Conservation (phyloP, 768 basidiomycete species). For the Trametes elegans region DNA sequence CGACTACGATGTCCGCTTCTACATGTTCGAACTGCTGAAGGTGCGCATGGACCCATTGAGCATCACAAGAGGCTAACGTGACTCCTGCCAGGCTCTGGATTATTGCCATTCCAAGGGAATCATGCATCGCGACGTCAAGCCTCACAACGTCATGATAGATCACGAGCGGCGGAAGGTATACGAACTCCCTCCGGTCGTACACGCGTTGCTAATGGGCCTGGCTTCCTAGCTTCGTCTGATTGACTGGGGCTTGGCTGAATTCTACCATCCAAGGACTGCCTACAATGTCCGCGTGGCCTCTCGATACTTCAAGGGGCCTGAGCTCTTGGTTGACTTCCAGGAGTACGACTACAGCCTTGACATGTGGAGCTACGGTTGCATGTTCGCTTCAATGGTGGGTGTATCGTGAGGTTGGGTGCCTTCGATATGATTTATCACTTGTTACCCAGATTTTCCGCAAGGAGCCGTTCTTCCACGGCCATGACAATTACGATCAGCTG, state of each 20-base stretch:
- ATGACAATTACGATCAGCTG: slow-evolving; percentile 97
- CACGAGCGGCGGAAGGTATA: slow-evolving; percentile 90
- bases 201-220: neutral
- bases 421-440: neutral
- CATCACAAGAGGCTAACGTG: neutral
- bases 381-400: slow-evolving; percentile 97
- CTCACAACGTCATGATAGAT: slow-evolving; percentile 99
- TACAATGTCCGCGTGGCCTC: slow-evolving; percentile 98
- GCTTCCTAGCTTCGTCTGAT: slow-evolving; percentile 78
- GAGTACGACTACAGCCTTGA: slow-evolving; percentile 98
- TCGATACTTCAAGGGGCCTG: slow-evolving; percentile 97
- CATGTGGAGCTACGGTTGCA: slow-evolving; percentile 99
- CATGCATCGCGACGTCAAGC: slow-evolving; percentile 98
- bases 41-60: slow-evolving; percentile 34
- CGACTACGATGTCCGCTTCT: slow-evolving; percentile 93
- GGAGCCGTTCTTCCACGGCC: slow-evolving; percentile 99
- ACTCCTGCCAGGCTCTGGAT: slow-evolving; percentile 71
- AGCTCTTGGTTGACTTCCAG: slow-evolving; percentile 95
- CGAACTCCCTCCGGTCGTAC: neutral
- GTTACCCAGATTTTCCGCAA: slow-evolving; percentile 90
- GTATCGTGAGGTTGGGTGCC: neutral
- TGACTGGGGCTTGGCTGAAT: slow-evolving; percentile 98
- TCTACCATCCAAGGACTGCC: slow-evolving; percentile 96
- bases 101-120: slow-evolving; percentile 98
- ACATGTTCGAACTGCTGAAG: slow-evolving; percentile 96